A percentile compares a stretch with the other conserved stretches of the same genome.
These are phyloP conservation scores for Allantophomopsis cytisporea DNA, from an alignment of 2,329 filamentous ascomycete genomes.

Conservation along the genomic window DNA sequence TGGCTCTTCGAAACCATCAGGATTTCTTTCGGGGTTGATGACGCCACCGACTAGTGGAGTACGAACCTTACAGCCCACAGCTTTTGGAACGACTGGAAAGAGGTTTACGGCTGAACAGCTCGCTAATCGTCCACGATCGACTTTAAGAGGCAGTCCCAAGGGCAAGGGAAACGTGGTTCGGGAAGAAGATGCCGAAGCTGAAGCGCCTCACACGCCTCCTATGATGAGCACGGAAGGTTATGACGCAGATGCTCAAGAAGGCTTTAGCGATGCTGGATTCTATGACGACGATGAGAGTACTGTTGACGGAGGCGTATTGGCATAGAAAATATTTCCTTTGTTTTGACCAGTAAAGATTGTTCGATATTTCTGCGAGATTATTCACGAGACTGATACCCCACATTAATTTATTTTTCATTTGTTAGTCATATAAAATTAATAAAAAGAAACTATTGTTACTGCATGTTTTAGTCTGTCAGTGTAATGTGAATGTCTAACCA, in stretches of 20 bases:
- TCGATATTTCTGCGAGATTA: too few species aligned
- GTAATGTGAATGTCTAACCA: too few species aligned
- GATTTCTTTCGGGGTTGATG: conserved; percentile 66
- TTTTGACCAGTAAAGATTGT: too few species aligned
- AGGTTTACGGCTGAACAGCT: conserved; percentile 38
- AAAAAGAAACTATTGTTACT: too few species aligned
- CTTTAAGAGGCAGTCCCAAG: conserved; percentile 27
- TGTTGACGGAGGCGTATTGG: conserved; percentile 1
- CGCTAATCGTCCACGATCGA: conserved; percentile 18
- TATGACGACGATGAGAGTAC: conserved; percentile 19
- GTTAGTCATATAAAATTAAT: too few species aligned
- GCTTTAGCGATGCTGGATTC: conserved; percentile 22
- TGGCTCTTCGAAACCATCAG: conserved; percentile 27
- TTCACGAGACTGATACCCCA: too few species aligned
- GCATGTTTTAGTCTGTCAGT: too few species aligned
- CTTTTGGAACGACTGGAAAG: conserved; percentile 45
- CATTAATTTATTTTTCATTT: too few species aligned
- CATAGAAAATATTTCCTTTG: too few species aligned
- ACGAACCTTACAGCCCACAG: conserved; percentile 43
- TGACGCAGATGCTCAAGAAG: conserved; percentile 45
- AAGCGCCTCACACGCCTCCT: conserved; percentile 39
- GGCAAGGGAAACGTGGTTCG: conserved; percentile 20
- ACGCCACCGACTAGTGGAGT: conserved; percentile 74
- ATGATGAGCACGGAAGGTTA: conserved; percentile 46
- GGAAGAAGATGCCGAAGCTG: conserved; percentile 8